Evolutionary conservation across 305 asterid genomes (phyloP), one percentile per base, ranked within the genome.

Genomic region (Fraxinus platypoda): DNA sequence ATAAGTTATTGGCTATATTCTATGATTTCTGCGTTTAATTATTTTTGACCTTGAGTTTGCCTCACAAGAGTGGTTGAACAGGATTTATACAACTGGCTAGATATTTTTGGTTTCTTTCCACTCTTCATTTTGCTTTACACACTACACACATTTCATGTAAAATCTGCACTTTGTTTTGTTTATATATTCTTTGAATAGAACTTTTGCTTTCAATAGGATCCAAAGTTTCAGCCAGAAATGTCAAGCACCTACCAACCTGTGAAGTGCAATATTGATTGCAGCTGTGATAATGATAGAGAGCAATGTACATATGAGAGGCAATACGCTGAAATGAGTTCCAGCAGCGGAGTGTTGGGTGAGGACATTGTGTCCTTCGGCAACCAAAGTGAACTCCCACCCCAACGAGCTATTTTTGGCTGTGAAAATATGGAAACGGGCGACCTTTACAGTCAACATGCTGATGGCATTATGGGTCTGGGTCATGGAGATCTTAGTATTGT

Each of bases 391-490:
- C 93, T 95, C 83, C 82, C 89, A 76, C 97, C 98, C 41, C 99
- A 95, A 64, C 88, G 94, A 88, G 98, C 97, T 87, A 88, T 90
- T 83, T 94, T 95, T 88, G 99, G 99, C 79, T 94, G 99, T 87
- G 99, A 93, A 90, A 92, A 91, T 83, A 79, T 89, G 90, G 99
- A 95, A 91, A 94, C 99, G 12, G 99, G 99, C 78, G 98, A 93
- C 84, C 94, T 95, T 74, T 94, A 91, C 89, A 93, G 94, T 88
- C 98, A 95, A 86, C 97, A 90, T 81, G 99, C 99, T 84, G 98
- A 95, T 92, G 99, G 99, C 54, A 95, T 95, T 77, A 94, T 95
- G 93, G 99, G 98, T 81, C 86, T 95, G 86, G 98, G 98, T 46
- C 97, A 97, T 79, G 99, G 99, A 82, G 97, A 95, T 83, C 97